Percentiles rank a stretch among this genome's conserved stretches.
phyloP scores from a whole-genome alignment of 768 basidiomycete genomes.

The Asterophora lycoperdoides region DNA sequence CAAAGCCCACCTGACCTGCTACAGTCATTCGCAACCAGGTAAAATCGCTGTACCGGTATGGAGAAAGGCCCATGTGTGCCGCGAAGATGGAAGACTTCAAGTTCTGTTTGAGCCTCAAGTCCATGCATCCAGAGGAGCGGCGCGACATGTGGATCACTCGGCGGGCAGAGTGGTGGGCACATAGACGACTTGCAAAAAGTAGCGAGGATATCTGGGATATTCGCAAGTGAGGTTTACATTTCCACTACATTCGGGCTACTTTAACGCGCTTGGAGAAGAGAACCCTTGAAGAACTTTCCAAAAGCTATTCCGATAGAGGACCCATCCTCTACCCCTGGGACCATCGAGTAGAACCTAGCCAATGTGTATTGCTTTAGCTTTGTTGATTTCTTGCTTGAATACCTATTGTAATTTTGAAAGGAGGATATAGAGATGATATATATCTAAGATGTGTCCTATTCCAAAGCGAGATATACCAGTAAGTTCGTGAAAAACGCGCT shows the following conservation, averaged over 20 bases:
- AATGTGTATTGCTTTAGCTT: too few relatives aligned
- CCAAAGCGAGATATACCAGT: neutral
- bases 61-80: conserved; percentile 64
- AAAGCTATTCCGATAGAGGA: conserved; percentile 25
- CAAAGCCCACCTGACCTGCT: neutral
- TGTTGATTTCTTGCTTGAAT: too few relatives aligned
- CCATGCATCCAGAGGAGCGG: conserved; percentile 69
- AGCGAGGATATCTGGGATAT: conserved; percentile 96
- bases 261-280: conserved; percentile 29
- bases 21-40: conserved; percentile 77
- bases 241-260: neutral
- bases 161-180: conserved; percentile 94
- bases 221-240: conserved; percentile 54
- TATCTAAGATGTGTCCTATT: too few relatives aligned
- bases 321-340: conserved; percentile 1
- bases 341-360: conserved; percentile 11
- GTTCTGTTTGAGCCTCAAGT: conserved; percentile 85
- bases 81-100: conserved; percentile 90
- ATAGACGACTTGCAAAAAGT: conserved; percentile 66
- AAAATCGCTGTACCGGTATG: conserved; percentile 83
- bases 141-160: conserved; percentile 81
- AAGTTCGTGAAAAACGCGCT: conserved; percentile 23
- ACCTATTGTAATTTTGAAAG: too few relatives aligned
- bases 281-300: conserved; percentile 49
- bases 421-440: too few relatives aligned